Evolutionary conservation across 768 basidiomycete species (phyloP), one percentile per base, ranked within the genome.

Genomic region (Pulveroboletus ravenelii): DNA sequence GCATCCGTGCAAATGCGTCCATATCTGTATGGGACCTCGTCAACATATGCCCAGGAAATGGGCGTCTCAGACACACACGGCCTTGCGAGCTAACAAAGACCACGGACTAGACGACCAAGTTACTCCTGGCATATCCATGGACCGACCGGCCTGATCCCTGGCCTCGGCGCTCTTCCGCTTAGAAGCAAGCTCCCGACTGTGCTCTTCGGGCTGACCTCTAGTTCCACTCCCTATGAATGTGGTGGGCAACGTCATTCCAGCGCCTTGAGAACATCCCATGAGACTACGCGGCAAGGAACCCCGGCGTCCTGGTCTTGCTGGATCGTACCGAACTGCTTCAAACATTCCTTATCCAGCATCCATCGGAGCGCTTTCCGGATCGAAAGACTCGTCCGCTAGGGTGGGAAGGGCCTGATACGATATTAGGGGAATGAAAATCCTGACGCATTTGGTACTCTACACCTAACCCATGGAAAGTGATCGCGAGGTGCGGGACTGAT

Each of bases 221-320:
- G 25, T 37, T 32, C 9, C 9, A 1, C 32, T 9, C 53, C n/a
- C 23, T n/a, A 44, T 35, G 10, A 55, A 54, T 8, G 53, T 35
- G 23, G 53, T 29, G 41, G 50, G 46, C 10, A 41, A 31, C 5
- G 10, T 15, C 53, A 55, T 56, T 39, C 29, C 35, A 34, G 52
- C 39, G 7, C 53, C 44, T 41, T 48, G 30, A 10, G 44, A 41
- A 30, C 41, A 51, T 3, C 36, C 49, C 15, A 38, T 49, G 23
- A 51, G 39, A 41, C 34, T 6, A 3, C 25, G 27, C 18, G 51
- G 29, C 34, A 29, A 13, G 48, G 25, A 25, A 27, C 39, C 15
- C 35, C 50, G 4, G 31, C 3, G 17, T 44, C 31, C 31, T 14
- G 23, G 17, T 54, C 52, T 18, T 34, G 15, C 14, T 41, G 14